Evolutionary conservation across 371 early-diverging fungal species (phyloP).

Genomic region (Mucor mucedo): DNA sequence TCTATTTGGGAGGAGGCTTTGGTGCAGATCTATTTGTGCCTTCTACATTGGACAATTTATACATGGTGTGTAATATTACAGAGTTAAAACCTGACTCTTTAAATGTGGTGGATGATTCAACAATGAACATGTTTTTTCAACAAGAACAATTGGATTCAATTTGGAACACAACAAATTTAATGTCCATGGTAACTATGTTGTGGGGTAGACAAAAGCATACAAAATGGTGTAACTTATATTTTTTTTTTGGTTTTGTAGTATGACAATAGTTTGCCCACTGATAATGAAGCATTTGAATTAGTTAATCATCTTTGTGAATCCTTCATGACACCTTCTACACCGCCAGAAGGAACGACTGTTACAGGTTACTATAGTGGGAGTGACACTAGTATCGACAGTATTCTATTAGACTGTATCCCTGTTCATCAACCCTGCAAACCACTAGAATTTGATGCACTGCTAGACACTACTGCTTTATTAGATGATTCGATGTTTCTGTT

Average conservation of each 20-base stretch:
- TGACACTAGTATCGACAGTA: slow-evolving; percentile 1
- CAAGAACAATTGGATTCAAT: slow-evolving; percentile 3
- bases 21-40: slow-evolving; percentile 27
- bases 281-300: slow-evolving; percentile 5
- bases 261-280: slow-evolving; percentile 2
- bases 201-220: neutral
- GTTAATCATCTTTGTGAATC: slow-evolving; percentile 13
- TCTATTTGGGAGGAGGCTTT: slow-evolving; percentile 30
- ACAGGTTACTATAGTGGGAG: neutral
- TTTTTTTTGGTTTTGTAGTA: neutral
- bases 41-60: slow-evolving; percentile 10
- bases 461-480: neutral
- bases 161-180: neutral
- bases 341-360: neutral
- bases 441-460: neutral
- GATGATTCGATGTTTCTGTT: neutral
- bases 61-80: slow-evolving; percentile 26
- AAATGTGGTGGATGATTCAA: too few species aligned
- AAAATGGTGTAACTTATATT: neutral
- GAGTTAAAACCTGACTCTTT: neutral
- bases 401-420: neutral
- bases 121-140: neutral
- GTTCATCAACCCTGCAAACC: neutral
- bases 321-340: slow-evolving; percentile 6
- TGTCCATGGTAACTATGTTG: slow-evolving; percentile 11